Evolutionary conservation across 2,329 filamentous ascomycete genomes (phyloP).

Genomic region (Exophiala mesophila): DNA sequence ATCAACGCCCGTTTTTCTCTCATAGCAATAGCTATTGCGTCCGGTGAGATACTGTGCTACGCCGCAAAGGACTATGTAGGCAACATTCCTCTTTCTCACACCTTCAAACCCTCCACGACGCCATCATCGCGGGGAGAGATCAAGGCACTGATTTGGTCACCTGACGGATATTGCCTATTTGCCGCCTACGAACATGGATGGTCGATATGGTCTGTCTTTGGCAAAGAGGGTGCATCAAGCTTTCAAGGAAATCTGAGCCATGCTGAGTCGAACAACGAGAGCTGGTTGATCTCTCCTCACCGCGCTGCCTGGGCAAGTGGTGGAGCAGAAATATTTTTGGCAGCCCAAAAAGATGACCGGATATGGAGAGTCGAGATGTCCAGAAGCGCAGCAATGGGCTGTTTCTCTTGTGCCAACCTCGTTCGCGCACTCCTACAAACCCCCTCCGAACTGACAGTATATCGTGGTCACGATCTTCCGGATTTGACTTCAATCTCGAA

Average conservation of each 20-base stretch:
- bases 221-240: conserved; percentile 79
- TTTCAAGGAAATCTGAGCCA: conserved; percentile 66
- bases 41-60: conserved; percentile 82
- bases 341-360: conserved; percentile 65
- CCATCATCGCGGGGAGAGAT: conserved; percentile 62
- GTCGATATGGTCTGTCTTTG: conserved; percentile 97
- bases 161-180: conserved; percentile 94
- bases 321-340: conserved; percentile 77
- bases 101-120: conserved; percentile 65
- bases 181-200: conserved; percentile 88
- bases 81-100: conserved; percentile 83
- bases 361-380: conserved; percentile 90
- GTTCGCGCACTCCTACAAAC: conserved; percentile 86
- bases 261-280: conserved; percentile 65
- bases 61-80: conserved; percentile 88
- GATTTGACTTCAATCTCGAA: conserved; percentile 88
- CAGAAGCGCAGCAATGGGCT: conserved; percentile 85
- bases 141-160: conserved; percentile 77
- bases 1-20: conserved; percentile 95
- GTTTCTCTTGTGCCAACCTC: conserved; percentile 86
- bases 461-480: conserved; percentile 85
- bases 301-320: conserved; percentile 82
- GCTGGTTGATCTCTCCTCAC: conserved; percentile 74
- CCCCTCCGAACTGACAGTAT: conserved; percentile 81
- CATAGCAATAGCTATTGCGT: conserved; percentile 76